A percentile compares a stretch with the other conserved stretches of the same genome.
Conservation (phyloP, 176 grass and related monocot genomes). For the Lolium rigidum region DNA sequence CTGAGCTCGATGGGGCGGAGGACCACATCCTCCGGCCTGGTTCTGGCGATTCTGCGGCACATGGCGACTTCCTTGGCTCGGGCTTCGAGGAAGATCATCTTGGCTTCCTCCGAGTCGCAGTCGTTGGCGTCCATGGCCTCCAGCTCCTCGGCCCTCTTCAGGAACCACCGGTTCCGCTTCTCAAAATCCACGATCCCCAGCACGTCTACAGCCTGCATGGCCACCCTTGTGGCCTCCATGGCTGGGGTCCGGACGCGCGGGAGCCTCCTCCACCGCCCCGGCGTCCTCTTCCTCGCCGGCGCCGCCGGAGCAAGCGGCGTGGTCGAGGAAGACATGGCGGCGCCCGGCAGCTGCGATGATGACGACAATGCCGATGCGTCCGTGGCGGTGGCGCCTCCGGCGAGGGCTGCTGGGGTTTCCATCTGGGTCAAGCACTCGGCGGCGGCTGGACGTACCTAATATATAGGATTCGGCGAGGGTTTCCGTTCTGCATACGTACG, state of each 20-base stretch:
- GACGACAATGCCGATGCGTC: too few relatives aligned
- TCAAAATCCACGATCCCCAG: not conserved
- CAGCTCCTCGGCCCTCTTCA: not conserved
- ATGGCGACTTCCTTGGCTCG: not conserved
- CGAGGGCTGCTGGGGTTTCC: too few relatives aligned
- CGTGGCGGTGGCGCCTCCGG: too few relatives aligned
- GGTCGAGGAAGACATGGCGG: too few relatives aligned
- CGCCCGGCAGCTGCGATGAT: too few relatives aligned
- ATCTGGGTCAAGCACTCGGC: too few relatives aligned
- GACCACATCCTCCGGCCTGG: not conserved
- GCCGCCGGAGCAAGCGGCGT: not conserved
- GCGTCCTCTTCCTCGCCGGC: not conserved
- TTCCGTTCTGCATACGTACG: too few relatives aligned
- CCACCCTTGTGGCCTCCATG: too few relatives aligned
- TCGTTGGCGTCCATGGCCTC: not conserved
- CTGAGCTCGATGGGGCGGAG: not conserved
- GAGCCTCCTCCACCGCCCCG: not conserved
- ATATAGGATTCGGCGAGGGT: too few relatives aligned
- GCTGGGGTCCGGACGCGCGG: not conserved
- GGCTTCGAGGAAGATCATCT: not conserved
- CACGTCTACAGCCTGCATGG: too few relatives aligned
- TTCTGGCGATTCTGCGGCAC: not conserved
- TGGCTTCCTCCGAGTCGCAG: not conserved
- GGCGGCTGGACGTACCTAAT: too few relatives aligned
- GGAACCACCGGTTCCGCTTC: not conserved